Evolutionary conservation across 148 eudicot species (phyloP).

Genomic region (Rhododendron simsii): DNA sequence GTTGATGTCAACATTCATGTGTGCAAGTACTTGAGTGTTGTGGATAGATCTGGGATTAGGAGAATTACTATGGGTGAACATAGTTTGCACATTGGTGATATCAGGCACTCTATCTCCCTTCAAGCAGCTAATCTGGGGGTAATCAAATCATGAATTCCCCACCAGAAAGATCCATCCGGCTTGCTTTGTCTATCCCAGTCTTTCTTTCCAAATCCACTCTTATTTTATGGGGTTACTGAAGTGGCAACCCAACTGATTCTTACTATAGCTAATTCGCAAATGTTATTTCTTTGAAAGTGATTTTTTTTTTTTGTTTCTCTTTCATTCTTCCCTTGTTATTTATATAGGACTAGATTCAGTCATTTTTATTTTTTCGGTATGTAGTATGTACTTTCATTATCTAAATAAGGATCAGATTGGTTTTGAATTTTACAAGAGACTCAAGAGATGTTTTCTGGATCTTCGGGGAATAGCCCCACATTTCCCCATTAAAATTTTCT

Average conservation of each 20-base stretch:
- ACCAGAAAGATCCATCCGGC: background rate
- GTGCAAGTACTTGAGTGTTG: slow-evolving; percentile 76
- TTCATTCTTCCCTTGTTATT: background rate
- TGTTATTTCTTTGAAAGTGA: background rate
- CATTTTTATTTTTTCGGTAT: background rate
- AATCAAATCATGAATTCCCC: slow-evolving; percentile 25
- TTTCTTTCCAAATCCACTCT: background rate
- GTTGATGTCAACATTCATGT: slow-evolving; percentile 56
- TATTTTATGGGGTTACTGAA: background rate
- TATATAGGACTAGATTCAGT: background rate
- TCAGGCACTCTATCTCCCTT: slow-evolving; percentile 52
- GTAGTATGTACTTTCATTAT: background rate
- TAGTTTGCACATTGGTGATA: slow-evolving; percentile 58
- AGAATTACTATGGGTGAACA: slow-evolving; percentile 79
- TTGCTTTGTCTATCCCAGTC: background rate
- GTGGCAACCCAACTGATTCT: background rate
- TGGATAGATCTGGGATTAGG: slow-evolving; percentile 62
- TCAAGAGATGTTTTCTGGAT: background rate
- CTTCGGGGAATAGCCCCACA: background rate
- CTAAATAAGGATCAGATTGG: background rate
- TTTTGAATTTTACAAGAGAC: background rate
- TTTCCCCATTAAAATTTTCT: background rate
- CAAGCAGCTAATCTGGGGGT: slow-evolving; percentile 43
- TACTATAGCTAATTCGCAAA: background rate
- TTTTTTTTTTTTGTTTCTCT: background rate